Percentiles rank a stretch among this genome's conserved stretches.
These are phyloP conservation scores for Xylaria sp. DNA, from an alignment of 2,329 filamentous ascomycete genomes.

Conservation along the genomic window DNA sequence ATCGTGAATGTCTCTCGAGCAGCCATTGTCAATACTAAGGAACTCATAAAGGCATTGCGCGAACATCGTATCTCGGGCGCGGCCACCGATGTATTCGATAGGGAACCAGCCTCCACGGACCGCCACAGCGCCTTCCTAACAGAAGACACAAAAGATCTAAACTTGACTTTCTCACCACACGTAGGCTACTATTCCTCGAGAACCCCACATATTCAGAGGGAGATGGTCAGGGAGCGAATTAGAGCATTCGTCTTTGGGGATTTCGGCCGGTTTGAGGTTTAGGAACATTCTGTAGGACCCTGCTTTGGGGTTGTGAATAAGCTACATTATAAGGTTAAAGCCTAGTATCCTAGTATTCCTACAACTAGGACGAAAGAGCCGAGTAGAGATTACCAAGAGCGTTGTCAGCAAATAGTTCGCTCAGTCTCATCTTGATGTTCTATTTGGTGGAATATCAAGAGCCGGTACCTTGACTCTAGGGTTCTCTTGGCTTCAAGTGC, in stretches of 20 bases:
- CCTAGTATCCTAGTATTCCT: no score
- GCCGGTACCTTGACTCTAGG: no score
- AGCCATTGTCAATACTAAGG: slow-evolving; percentile 29
- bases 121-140: slow-evolving; percentile 32
- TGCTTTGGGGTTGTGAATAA: no score
- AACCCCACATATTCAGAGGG: slow-evolving; percentile 29
- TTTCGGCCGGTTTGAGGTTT: background rate
- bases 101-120: slow-evolving; percentile 33
- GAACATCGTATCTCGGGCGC: slow-evolving; percentile 32
- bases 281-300: no score
- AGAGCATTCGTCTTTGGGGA: slow-evolving; percentile 25
- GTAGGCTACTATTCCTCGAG: slow-evolving; percentile 34
- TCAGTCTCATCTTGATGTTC: no score
- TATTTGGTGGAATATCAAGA: no score
- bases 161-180: slow-evolving; percentile 35
- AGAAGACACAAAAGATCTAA: slow-evolving; percentile 18
- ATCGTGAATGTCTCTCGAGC: slow-evolving; percentile 37
- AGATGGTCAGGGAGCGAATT: slow-evolving; percentile 28
- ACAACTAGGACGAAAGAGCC: no score
- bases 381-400: no score
- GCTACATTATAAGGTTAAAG: no score
- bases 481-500: no score
- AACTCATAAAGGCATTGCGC: slow-evolving; percentile 37
- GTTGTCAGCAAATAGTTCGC: no score
- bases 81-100: slow-evolving; percentile 35